Base-by-base conservation (phyloP, 768 basidiomycete species). In the Gymnopilus dilepis region DNA sequence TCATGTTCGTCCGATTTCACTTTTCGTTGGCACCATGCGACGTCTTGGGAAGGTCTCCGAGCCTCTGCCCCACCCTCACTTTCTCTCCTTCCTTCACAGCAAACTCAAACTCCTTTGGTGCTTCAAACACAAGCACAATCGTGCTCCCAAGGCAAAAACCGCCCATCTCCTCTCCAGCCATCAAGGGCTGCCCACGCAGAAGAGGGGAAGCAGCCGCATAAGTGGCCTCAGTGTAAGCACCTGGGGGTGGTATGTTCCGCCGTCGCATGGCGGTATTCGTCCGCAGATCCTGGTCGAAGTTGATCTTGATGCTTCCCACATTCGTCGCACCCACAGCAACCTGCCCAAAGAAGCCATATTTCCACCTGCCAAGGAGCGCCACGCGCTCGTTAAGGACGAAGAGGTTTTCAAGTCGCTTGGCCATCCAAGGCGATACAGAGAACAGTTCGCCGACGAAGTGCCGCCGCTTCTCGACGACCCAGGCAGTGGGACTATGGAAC, bases 361-460 rank as follows among this genome's bases (percentile, higher is more conserved):
- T 87, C 97, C 97, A 99, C 57, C 94, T 80, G 4, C 97, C 97
- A 28, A 99, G 86, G 19, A 99, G 82, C 1, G 96, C 95, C 8
- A 99, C 97, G 22, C 97, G 89, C 77, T 99, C 97, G 72, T 99
- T 99, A 17, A 99, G 82, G 7, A 99, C 95, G 66, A 99, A 99
- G 17, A 99, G 77, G 72, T 97, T 94, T 71, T 92, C 86, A 7
- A 97, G 80, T 8, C 95, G 88, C 72, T 92, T 92, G 8, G 93
- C 96, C 82, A 99, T 93, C 77, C 90, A 99, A 0, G 97, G 97
- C 3, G 94, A 95, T 21, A 99, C 97, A 8, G 92, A 94, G 78
- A 97, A 99, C 6, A 99, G 80, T 71, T 99, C 97, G 56, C 95
- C 97, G 30, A 95, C 88, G 69, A 99, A 99, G 74, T 99, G 97